phyloP scores from a whole-genome alignment of 1,284 basidiomycete genomes.

The Stereum hirsutum region DNA sequence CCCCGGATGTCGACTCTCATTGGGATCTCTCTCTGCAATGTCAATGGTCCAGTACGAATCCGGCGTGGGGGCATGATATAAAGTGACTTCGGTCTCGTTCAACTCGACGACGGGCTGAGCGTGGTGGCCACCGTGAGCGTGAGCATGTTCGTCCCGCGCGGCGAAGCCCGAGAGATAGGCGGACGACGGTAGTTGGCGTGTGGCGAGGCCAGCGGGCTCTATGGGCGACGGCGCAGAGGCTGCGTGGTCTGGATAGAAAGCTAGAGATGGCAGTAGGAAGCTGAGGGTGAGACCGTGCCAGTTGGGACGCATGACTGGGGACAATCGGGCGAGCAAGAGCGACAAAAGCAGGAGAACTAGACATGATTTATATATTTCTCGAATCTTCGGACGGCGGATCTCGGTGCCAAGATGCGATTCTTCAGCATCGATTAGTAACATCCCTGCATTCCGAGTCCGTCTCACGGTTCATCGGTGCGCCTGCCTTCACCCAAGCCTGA shows the following conservation, averaged over 20 bases:
- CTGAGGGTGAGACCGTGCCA: conserved; percentile 21
- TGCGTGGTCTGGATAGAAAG: conserved; percentile 12
- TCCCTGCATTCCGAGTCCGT: background rate
- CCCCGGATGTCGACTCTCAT: conserved; percentile 41
- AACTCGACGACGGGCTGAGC: conserved; percentile 46
- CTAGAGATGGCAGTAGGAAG: conserved; percentile 23
- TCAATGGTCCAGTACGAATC: conserved; percentile 76
- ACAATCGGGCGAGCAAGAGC: conserved; percentile 4
- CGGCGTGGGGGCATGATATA: conserved; percentile 57
- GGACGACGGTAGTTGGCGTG: background rate
- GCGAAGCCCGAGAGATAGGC: background rate
- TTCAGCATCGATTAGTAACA: conserved; percentile 1
- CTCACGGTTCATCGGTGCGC: no score
- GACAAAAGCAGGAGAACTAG: background rate
- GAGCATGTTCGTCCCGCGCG: conserved; percentile 19
- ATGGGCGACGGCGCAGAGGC: conserved; percentile 14
- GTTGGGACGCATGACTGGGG: conserved; percentile 19
- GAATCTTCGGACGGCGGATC: background rate
- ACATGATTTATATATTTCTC: background rate
- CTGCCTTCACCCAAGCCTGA: no score
- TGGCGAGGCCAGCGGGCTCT: conserved; percentile 5
- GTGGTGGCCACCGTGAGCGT: conserved; percentile 29
- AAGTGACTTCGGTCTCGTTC: conserved; percentile 64
- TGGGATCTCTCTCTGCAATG: conserved; percentile 40
- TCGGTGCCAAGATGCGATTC: background rate